Evolutionary conservation across 2,329 filamentous ascomycete species (phyloP).

Genomic region (Drechslerella dactyloides): DNA sequence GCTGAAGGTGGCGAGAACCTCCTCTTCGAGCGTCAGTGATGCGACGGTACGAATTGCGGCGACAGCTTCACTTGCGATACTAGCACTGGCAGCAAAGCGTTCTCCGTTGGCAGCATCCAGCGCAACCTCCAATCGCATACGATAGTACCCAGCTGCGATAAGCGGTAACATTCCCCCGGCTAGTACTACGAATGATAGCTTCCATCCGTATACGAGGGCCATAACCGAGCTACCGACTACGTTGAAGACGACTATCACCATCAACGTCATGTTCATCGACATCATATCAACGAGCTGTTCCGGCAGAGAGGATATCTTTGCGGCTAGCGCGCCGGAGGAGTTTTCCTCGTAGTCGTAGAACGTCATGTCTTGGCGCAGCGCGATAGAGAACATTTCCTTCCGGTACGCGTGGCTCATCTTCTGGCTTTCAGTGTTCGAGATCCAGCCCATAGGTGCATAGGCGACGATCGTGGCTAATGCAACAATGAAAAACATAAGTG

Average conservation of each 20-base stretch:
- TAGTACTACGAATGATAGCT: slow-evolving; percentile 62
- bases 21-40: slow-evolving; percentile 61
- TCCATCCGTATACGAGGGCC: slow-evolving; percentile 62
- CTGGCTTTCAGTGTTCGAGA: slow-evolving; percentile 50
- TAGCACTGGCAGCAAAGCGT: slow-evolving; percentile 62
- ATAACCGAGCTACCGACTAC: slow-evolving; percentile 61
- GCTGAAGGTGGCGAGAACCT: slow-evolving; percentile 55
- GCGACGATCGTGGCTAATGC: slow-evolving; percentile 62
- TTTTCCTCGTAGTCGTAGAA: slow-evolving; percentile 51
- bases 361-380: slow-evolving; percentile 61
- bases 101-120: slow-evolving; percentile 61
- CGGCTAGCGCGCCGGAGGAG: slow-evolving; percentile 57
- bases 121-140: slow-evolving; percentile 62
- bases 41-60: slow-evolving; percentile 63
- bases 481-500: slow-evolving; percentile 70
- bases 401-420: slow-evolving; percentile 50
- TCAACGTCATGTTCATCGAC: slow-evolving; percentile 62
- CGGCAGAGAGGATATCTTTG: slow-evolving; percentile 56
- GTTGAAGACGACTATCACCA: slow-evolving; percentile 62
- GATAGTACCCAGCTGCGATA: slow-evolving; percentile 61
- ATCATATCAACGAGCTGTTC: slow-evolving; percentile 64
- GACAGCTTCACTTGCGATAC: slow-evolving; percentile 63
- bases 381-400: slow-evolving; percentile 60
- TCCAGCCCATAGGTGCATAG: slow-evolving; percentile 50
- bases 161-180: slow-evolving; percentile 62